phyloP scores from a whole-genome alignment of 2,329 filamentous ascomycete species.

The Ascochyta koolunga region DNA sequence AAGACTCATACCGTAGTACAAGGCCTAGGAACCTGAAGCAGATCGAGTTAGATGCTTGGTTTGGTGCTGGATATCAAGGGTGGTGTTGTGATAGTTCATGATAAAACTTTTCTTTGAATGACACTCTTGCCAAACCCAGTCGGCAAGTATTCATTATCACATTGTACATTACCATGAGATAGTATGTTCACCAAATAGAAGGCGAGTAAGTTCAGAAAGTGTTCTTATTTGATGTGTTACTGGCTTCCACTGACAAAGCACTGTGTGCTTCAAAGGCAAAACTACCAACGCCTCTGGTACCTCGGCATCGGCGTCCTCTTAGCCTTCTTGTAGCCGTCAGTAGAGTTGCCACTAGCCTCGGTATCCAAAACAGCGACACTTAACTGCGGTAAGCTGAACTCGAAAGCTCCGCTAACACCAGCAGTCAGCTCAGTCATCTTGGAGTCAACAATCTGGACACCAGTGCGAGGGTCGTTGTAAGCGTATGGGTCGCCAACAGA shows the following conservation, averaged over 20 bases:
- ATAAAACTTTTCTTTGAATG: no score
- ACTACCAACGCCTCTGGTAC: constrained; percentile 13
- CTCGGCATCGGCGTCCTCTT: constrained; percentile 12
- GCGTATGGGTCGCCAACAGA: constrained; percentile 46
- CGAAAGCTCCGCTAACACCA: constrained; percentile 55
- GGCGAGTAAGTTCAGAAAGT: no score
- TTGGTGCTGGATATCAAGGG: no score
- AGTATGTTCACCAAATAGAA: no score
- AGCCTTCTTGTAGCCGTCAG: constrained; percentile 11
- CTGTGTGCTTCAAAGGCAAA: no score
- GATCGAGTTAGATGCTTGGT: no score
- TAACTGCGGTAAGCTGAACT: constrained; percentile 60
- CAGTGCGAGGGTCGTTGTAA: constrained; percentile 54
- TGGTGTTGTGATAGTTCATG: no score
- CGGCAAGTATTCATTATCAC: no score
- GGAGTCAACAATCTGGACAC: constrained; percentile 51
- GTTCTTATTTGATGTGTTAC: not conserved
- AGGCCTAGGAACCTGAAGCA: no score
- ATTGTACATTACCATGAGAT: no score
- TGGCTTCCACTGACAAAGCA: not conserved
- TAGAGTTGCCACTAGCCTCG: constrained; percentile 17
- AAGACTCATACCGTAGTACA: no score
- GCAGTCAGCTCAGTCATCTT: constrained; percentile 28
- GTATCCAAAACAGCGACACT: constrained; percentile 63
- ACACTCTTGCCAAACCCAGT: no score